Evolutionary conservation across 306 rosid genomes (phyloP).

Genomic region (Ziziphus jujuba): DNA sequence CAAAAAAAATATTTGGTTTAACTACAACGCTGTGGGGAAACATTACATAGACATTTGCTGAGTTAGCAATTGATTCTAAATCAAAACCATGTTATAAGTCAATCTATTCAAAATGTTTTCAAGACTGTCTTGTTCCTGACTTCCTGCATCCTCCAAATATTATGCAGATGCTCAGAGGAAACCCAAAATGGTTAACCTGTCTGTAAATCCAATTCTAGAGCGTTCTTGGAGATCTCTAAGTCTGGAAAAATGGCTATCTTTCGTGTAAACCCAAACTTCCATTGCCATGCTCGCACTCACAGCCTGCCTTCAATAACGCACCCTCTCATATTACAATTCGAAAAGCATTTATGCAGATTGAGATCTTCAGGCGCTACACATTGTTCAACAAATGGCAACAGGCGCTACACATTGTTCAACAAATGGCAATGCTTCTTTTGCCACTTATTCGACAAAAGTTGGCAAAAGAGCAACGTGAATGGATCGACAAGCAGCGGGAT

Average conservation of each 20-base stretch:
- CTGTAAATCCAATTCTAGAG: too few species aligned
- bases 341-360: conserved; percentile 26
- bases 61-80: too few species aligned
- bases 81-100: too few species aligned
- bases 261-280: background rate
- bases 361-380: conserved; percentile 2
- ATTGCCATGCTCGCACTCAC: conserved; percentile 20
- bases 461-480: conserved; percentile 8
- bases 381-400: conserved; percentile 16
- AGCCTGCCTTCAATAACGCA: conserved; percentile 36
- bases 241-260: conserved; percentile 3
- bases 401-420: conserved; percentile 25
- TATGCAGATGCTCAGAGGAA: background rate
- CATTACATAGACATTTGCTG: too few species aligned
- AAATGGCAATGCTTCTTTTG: conserved; percentile 24
- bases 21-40: too few species aligned
- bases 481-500: conserved; percentile 10
- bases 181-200: background rate
- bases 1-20: too few species aligned
- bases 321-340: conserved; percentile 24
- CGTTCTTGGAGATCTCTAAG: too few species aligned
- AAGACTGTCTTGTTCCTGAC: too few species aligned
- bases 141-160: too few species aligned
- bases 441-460: conserved; percentile 22
- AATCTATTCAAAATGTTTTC: too few species aligned